Percentiles rank a stretch among this genome's conserved stretches.
Conservation (phyloP, 805 yeast species). For the Ogataea nakhonphanomensis region DNA sequence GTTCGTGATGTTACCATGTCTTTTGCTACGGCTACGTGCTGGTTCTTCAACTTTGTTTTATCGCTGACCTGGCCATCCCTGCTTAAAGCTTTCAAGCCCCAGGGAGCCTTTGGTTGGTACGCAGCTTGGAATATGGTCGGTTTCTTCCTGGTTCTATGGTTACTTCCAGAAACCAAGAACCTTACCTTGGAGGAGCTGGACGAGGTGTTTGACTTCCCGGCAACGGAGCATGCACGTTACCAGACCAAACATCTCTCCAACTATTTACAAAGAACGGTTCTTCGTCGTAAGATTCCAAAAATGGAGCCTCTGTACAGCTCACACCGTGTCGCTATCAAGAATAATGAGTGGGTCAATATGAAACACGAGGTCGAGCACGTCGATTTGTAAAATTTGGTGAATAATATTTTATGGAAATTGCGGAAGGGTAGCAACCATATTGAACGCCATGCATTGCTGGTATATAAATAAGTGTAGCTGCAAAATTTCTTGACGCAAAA, state of each 20-base stretch:
- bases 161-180: conserved; percentile 70
- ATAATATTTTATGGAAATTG: no score
- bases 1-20: conserved; percentile 81
- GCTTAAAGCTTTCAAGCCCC: conserved; percentile 60
- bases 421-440: no score
- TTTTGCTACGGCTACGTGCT: conserved; percentile 71
- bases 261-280: conserved; percentile 42
- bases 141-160: conserved; percentile 65
- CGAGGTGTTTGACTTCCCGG: conserved; percentile 64
- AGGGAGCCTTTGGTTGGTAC: conserved; percentile 86
- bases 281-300: conserved; percentile 46
- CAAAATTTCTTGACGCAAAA: neutral
- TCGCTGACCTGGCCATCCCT: conserved; percentile 81
- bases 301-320: conserved; percentile 57
- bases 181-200: conserved; percentile 76
- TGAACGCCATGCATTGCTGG: no score
- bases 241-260: conserved; percentile 40
- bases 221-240: conserved; percentile 49
- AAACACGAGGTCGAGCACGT: conserved; percentile 47
- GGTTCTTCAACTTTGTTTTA: conserved; percentile 69
- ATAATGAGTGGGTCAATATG: conserved; percentile 61
- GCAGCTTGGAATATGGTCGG: conserved; percentile 81
- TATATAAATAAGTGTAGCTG: neutral
- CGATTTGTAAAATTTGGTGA: conserved; percentile 22
- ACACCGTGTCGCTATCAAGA: conserved; percentile 58